A percentile compares a stretch with the other conserved stretches of the same genome.
Conservation (phyloP, 129 eudicot genomes). For the Centella asiatica region DNA sequence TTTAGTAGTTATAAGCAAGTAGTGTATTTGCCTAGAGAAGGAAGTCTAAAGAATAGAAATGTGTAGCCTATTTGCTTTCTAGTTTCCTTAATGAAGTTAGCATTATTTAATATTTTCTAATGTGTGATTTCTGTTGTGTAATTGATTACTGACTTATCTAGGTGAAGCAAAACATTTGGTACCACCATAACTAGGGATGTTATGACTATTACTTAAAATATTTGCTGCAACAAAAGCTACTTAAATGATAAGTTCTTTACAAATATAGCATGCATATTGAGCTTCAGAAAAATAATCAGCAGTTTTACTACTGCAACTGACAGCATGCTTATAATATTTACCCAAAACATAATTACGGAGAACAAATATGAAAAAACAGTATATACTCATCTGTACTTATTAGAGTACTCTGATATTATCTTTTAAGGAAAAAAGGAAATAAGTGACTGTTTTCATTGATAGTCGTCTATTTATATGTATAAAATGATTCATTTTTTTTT, state of each 20-base stretch:
- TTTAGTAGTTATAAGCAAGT: slow-evolving; percentile 15
- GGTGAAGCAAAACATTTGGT: neutral
- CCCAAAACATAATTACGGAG: too few species aligned
- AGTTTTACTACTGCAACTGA: too few species aligned
- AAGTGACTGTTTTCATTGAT: too few species aligned
- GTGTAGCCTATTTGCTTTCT: slow-evolving; percentile 22
- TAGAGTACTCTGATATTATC: too few species aligned
- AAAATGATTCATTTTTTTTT: too few species aligned
- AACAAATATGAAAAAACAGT: too few species aligned
- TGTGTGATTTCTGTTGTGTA: slow-evolving; percentile 7
- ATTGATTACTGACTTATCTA: neutral
- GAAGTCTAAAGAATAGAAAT: neutral
- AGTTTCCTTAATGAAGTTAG: slow-evolving; percentile 22
- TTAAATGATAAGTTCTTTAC: neutral
- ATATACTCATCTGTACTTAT: too few species aligned
- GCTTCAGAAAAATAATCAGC: neutral
- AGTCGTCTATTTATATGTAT: too few species aligned
- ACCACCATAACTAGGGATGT: neutral
- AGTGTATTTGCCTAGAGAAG: slow-evolving; percentile 19
- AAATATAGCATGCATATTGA: neutral
- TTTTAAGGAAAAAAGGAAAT: too few species aligned
- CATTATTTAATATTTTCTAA: slow-evolving; percentile 13
- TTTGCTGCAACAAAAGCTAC: neutral
- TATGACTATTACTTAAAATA: neutral
- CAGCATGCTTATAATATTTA: too few species aligned